Conservation (phyloP, 108 stramenopile genomes). For the Pseudonitzschia pungens region DNA sequence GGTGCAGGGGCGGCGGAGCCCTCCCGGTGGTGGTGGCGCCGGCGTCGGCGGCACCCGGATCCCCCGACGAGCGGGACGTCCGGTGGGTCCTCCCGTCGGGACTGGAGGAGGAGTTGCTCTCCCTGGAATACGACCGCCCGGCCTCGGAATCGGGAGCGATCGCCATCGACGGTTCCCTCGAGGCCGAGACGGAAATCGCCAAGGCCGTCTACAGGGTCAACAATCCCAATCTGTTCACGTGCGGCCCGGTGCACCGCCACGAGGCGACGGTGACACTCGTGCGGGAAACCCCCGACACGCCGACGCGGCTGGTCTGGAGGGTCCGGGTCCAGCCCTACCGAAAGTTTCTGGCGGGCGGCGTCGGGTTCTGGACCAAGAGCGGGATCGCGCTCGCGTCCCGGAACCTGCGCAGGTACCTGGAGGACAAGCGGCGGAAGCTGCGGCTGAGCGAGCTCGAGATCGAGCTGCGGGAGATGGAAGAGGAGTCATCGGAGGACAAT, state of each 20-base stretch:
- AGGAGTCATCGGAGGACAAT: too few relatives aligned
- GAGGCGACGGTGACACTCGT: slow-evolving; percentile 4
- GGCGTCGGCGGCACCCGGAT: neutral
- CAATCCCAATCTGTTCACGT: slow-evolving; percentile 17
- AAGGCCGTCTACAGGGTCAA: slow-evolving; percentile 15
- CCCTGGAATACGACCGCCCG: neutral
- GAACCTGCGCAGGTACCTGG: slow-evolving; percentile 5
- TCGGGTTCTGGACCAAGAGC: slow-evolving; percentile 8
- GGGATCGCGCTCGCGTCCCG: neutral
- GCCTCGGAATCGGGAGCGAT: neutral
- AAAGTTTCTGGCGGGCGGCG: slow-evolving; percentile 5
- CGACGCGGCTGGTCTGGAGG: slow-evolving; percentile 10
- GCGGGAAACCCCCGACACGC: neutral
- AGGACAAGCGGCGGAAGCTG: neutral
- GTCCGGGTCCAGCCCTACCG: slow-evolving; percentile 12
- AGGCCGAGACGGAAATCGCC: slow-evolving; percentile 4
- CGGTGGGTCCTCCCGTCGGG: slow-evolving; percentile 5
- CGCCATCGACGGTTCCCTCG: neutral
- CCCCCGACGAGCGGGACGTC: neutral
- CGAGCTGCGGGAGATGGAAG: neutral
- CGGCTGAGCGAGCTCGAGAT: neutral
- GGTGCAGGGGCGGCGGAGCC: slow-evolving; percentile 10
- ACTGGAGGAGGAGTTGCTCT: slow-evolving; percentile 12
- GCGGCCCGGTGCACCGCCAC: slow-evolving; percentile 9
- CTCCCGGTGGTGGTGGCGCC: neutral